Conservation (phyloP, 257 asterid species). For the Solanum pinnatisectum region DNA sequence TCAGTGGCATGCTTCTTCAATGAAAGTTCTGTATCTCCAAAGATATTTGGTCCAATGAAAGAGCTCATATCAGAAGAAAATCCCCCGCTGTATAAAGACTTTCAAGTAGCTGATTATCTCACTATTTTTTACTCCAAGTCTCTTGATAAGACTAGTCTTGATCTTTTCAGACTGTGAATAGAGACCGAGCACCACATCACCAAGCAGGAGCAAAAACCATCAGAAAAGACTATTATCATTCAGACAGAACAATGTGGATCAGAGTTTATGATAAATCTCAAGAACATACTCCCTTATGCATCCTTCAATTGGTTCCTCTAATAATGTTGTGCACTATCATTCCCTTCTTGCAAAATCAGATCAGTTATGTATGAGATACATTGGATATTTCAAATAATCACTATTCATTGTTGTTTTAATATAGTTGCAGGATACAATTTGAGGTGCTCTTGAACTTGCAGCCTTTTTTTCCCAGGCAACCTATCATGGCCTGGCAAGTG, state of each 20-base stretch:
- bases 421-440: no score
- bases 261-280: background rate
- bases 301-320: slow-evolving; percentile 3
- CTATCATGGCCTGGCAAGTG: no score
- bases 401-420: no score
- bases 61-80: slow-evolving; percentile 34
- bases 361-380: no score
- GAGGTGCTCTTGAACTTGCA: no score
- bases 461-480: no score
- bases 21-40: no score
- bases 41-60: slow-evolving; percentile 10
- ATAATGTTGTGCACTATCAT: no score
- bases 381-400: no score
- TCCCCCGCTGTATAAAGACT: slow-evolving; percentile 33
- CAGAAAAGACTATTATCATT: background rate
- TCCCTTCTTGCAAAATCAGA: no score
- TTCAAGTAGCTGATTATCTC: slow-evolving; percentile 30
- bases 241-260: background rate
- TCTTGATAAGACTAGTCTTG: slow-evolving; percentile 39
- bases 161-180: slow-evolving; percentile 26
- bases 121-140: slow-evolving; percentile 26
- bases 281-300: background rate
- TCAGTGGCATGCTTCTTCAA: no score
- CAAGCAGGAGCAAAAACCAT: background rate
- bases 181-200: no score